Evolutionary conservation across 345 rosid species (phyloP).

Genomic region (Hibiscus syriacus): DNA sequence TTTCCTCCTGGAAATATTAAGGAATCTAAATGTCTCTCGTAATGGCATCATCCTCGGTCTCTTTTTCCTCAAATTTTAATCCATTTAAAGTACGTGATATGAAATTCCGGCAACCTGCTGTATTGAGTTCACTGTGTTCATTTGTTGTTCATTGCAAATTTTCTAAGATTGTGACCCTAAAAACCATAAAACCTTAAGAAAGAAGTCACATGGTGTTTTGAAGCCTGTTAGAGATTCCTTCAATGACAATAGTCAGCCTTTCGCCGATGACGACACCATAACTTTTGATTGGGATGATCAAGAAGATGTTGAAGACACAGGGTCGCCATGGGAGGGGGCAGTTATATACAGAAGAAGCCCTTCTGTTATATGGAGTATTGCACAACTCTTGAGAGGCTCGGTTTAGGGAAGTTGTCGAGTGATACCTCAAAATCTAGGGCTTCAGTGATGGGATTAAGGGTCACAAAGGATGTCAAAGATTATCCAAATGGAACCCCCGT

Average conservation of each 20-base stretch:
- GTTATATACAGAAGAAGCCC: slow-evolving; percentile 67
- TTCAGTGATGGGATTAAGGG: slow-evolving; percentile 73
- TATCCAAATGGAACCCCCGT: slow-evolving; percentile 86
- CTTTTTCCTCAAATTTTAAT: slow-evolving; percentile 18
- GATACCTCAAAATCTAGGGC: slow-evolving; percentile 66
- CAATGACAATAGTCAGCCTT: slow-evolving; percentile 20
- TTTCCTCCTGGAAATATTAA: neutral
- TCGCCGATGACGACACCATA: slow-evolving; percentile 29
- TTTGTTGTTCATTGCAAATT: slow-evolving; percentile 10
- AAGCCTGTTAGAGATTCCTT: slow-evolving; percentile 21
- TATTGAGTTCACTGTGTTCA: slow-evolving; percentile 6
- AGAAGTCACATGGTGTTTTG: neutral
- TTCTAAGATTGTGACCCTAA: slow-evolving; percentile 4
- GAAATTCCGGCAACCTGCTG: slow-evolving; percentile 11
- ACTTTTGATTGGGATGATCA: slow-evolving; percentile 54
- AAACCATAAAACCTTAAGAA: slow-evolving; percentile 2
- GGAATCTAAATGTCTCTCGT: slow-evolving; percentile 33
- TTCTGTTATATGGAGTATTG: slow-evolving; percentile 66
- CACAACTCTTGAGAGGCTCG: slow-evolving; percentile 92
- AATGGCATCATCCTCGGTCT: slow-evolving; percentile 24
- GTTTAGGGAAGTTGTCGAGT: slow-evolving; percentile 60
- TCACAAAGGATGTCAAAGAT: slow-evolving; percentile 84
- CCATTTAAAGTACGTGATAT: neutral
- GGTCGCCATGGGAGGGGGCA: slow-evolving; percentile 92
- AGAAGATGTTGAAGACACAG: slow-evolving; percentile 39